phyloP scores from a whole-genome alignment of 192 early-diverging fungal species.

The Phycomyces blakesleeanus region DNA sequence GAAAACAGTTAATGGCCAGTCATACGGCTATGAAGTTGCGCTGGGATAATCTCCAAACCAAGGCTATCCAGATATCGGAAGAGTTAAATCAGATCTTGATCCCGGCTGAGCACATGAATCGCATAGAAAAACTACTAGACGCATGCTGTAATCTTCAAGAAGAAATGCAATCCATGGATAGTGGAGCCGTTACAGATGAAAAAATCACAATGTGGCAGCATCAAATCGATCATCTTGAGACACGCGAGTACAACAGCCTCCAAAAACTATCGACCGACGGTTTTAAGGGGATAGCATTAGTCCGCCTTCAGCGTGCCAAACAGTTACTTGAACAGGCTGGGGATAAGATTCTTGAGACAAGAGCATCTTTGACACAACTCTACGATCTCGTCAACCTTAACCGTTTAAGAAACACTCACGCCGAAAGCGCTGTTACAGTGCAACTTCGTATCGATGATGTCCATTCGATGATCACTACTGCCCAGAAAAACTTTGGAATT shows the following conservation, averaged over 20 bases:
- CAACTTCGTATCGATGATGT: background rate
- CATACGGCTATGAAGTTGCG: background rate
- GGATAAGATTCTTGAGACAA: slow-evolving; percentile 5
- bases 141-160: slow-evolving; percentile 4
- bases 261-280: slow-evolving; percentile 5
- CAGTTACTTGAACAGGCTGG: slow-evolving; percentile 11
- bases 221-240: slow-evolving; percentile 17
- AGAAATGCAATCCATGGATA: background rate
- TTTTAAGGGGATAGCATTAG: background rate
- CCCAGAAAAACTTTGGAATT: background rate
- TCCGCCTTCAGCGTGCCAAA: background rate
- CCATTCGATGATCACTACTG: background rate
- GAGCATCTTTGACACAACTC: slow-evolving; percentile 2
- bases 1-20: background rate
- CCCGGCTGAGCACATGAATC: slow-evolving; percentile 15
- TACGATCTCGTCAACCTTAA: slow-evolving; percentile 17
- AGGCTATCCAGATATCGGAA: slow-evolving; percentile 6
- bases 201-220: slow-evolving; percentile 23
- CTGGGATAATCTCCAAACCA: slow-evolving; percentile 10
- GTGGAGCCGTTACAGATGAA: slow-evolving; percentile 10
- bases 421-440: slow-evolving; percentile 6
- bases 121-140: slow-evolving; percentile 5
- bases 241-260: slow-evolving; percentile 13
- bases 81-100: background rate
- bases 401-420: slow-evolving; percentile 15